Evolutionary conservation across 2,329 filamentous ascomycete genomes (phyloP).

Genomic region (Colletotrichum orbiculare): DNA sequence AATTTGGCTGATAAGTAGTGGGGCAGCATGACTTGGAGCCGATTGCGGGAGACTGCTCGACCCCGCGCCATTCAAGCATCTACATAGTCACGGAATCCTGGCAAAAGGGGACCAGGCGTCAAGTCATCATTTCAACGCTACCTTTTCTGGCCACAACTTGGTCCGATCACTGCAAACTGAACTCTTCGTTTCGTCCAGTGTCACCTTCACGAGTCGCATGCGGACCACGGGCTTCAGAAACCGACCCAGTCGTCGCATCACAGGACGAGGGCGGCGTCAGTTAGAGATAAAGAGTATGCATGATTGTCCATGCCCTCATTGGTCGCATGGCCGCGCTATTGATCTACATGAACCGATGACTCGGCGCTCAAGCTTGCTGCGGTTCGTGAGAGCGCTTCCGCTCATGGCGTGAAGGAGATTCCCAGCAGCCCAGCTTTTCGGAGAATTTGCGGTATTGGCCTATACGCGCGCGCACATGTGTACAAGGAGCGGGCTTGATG

Average conservation of each 20-base stretch:
- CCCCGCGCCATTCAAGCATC: neutral
- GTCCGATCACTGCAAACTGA: neutral
- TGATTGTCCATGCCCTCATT: neutral
- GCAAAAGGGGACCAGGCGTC: neutral
- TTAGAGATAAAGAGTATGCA: slow-evolving; percentile 7
- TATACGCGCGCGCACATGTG: neutral
- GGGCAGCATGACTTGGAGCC: slow-evolving; percentile 10
- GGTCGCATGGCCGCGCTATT: neutral
- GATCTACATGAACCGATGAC: neutral
- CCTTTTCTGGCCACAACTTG: neutral
- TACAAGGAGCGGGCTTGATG: no score
- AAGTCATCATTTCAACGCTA: neutral
- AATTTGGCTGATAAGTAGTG: neutral
- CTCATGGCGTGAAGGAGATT: slow-evolving; percentile 15
- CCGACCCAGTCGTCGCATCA: neutral
- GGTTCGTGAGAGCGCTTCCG: neutral
- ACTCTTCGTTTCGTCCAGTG: neutral
- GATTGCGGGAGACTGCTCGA: neutral
- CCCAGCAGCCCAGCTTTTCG: slow-evolving; percentile 9
- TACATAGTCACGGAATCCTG: slow-evolving; percentile 3
- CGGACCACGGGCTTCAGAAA: neutral
- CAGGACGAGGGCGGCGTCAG: neutral
- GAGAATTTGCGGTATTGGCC: slow-evolving; percentile 28
- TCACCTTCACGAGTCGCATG: slow-evolving; percentile 11
- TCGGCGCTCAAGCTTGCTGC: slow-evolving; percentile 22